Evolutionary conservation across 371 early-diverging fungal genomes (phyloP).

Genomic region (Haplosporangium sp.): DNA sequence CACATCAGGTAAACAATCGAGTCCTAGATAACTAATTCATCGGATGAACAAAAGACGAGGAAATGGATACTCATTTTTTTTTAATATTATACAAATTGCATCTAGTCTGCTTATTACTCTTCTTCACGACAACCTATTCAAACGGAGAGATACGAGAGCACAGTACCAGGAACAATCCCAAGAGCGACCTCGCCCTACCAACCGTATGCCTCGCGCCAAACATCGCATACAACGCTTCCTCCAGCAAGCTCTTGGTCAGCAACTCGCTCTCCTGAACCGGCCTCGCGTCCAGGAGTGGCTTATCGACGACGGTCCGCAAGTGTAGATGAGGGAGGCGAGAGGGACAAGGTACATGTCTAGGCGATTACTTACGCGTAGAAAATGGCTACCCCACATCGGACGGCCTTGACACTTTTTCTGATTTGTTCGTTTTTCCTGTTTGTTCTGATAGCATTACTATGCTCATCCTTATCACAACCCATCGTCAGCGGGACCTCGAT

Average conservation of each 20-base stretch:
- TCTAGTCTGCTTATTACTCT: constrained; percentile 21
- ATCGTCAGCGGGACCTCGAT: constrained; percentile 20
- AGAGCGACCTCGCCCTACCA: constrained; percentile 33
- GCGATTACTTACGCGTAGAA: too few species aligned
- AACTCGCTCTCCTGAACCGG: constrained; percentile 28
- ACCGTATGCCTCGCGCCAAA: constrained; percentile 13
- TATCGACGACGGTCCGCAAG: constrained; percentile 42
- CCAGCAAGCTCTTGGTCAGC: constrained; percentile 23
- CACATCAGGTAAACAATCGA: constrained; percentile 21
- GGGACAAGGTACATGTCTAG: constrained; percentile 30
- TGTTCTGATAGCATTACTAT: constrained; percentile 22
- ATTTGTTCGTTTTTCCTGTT: background rate
- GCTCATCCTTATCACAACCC: constrained; percentile 25
- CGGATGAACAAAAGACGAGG: background rate
- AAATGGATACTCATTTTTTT: background rate
- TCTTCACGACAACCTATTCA: constrained; percentile 20
- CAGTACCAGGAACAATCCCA: constrained; percentile 12
- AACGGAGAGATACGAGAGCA: constrained; percentile 26
- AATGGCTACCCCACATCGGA: too few species aligned
- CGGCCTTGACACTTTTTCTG: too few species aligned
- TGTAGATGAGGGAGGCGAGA: constrained; percentile 38
- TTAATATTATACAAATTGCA: background rate
- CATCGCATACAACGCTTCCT: constrained; percentile 15
- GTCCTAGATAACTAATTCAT: background rate
- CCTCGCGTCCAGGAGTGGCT: constrained; percentile 14